Evolutionary conservation across 345 rosid species (phyloP).

Genomic region (Salix purpurea): DNA sequence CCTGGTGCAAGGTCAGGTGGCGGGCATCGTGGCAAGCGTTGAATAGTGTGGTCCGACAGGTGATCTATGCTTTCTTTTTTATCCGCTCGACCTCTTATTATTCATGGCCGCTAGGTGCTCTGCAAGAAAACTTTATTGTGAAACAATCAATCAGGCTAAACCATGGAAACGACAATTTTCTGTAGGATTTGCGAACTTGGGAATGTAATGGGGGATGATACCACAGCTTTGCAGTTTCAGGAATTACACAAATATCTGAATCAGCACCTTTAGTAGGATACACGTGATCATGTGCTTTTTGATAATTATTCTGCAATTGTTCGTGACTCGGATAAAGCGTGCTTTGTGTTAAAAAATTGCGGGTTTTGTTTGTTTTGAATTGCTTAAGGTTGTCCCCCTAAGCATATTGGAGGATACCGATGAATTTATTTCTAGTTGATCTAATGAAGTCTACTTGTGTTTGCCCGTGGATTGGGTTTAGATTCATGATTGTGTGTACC

Average conservation of each 20-base stretch:
- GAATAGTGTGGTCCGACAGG: constrained; percentile 38
- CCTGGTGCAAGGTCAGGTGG: constrained; percentile 77
- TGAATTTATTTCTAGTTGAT: constrained; percentile 7
- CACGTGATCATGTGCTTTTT: constrained; percentile 18
- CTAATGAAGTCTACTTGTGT: background rate
- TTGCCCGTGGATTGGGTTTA: background rate
- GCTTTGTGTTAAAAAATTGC: constrained; percentile 17
- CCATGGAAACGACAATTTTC: constrained; percentile 29
- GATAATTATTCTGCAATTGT: constrained; percentile 8
- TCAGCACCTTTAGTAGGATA: constrained; percentile 23
- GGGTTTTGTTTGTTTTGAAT: constrained; percentile 22
- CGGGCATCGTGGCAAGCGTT: constrained; percentile 64
- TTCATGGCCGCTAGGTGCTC: constrained; percentile 27
- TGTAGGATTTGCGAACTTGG: constrained; percentile 46
- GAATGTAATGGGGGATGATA: constrained; percentile 32
- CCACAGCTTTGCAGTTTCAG: constrained; percentile 27
- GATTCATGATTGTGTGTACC: background rate
- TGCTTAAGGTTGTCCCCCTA: constrained; percentile 4
- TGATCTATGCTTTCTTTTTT: constrained; percentile 30
- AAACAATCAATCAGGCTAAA: constrained; percentile 34
- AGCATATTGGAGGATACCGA: constrained; percentile 5
- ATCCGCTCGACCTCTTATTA: constrained; percentile 29
- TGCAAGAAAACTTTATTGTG: constrained; percentile 25
- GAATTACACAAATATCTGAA: constrained; percentile 24
- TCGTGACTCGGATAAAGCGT: constrained; percentile 9